Evolutionary conservation across 1,284 basidiomycete genomes (phyloP), one percentile per base, ranked within the genome.

Genomic region (Heliocybe sulcata): DNA sequence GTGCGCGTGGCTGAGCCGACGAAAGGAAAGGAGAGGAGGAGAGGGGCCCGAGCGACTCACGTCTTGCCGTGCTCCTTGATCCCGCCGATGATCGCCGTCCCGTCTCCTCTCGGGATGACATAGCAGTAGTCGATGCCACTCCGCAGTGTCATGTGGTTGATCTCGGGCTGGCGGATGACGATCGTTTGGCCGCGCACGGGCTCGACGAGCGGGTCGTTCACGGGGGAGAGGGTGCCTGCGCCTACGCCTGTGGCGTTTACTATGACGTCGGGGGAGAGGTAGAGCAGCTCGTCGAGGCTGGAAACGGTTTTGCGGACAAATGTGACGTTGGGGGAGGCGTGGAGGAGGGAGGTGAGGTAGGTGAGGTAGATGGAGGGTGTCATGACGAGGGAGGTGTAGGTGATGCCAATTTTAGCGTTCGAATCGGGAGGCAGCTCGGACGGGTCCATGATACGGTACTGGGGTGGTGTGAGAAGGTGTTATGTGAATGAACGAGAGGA

Each of bases 71-170:
- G 20, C 29, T 35, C 51, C 27, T 52, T 52, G 33, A 52, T 52
- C 29, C 51, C 51, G 33, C 51, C 51, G 19, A 52, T 20, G 27
- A 52, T 27, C 10, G 33, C 51, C 6, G 27, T 52, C 8, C 51
- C 51, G 27, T 52, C 51, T 4, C 26, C 29, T 3, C 51, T 4
- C 20, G 51, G 51, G 20, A 52, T 52, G n/a, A 52, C 51, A 20
- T 52, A 52, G 33, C 51, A 52, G 33, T 52, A 52, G 33, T 52
- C 51, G 14, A 33, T 52, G 4, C 51, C 51, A 20, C 12, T 31
- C 16, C 51, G 3, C 14, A 52, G 19, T 9, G 20, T 23, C 51
- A 52, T 52, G 10, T 10, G 20, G 12, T 52, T 19, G 6, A 52
- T 19, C 26, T 52, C 33, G 8, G 29, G 29, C 19, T 31, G 22